Conservation (phyloP, 371 early-diverging fungal genomes). For the Mortierella sp. region DNA sequence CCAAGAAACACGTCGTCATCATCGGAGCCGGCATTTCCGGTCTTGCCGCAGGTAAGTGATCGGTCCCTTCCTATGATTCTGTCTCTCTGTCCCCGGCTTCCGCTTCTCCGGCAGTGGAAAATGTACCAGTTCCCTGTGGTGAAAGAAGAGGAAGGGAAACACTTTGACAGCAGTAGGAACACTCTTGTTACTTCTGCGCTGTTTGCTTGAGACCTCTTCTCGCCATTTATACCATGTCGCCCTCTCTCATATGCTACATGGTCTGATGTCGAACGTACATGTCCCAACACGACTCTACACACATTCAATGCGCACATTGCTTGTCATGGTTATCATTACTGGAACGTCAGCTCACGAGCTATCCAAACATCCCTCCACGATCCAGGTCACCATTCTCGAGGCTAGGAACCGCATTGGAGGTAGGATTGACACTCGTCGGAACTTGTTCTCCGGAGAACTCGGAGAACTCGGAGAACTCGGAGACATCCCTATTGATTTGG, state of each 20-base stretch:
- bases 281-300: background rate
- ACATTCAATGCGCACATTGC: background rate
- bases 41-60: conserved; percentile 48
- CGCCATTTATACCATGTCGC: background rate
- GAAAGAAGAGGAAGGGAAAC: background rate
- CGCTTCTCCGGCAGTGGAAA: conserved; percentile 8
- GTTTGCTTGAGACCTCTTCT: background rate
- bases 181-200: background rate
- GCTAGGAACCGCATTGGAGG: conserved; percentile 53
- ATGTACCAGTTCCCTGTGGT: conserved; percentile 1
- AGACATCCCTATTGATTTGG: conserved; percentile 47
- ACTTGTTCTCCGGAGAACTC: conserved; percentile 16
- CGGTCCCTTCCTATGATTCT: background rate
- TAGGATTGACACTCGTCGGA: conserved; percentile 44
- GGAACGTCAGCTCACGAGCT: conserved; percentile 44
- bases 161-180: conserved; percentile 4
- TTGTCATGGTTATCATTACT: conserved; percentile 1
- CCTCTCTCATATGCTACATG: background rate
- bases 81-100: background rate
- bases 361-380: conserved; percentile 48
- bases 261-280: no score
- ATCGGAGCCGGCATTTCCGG: conserved; percentile 56
- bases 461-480: background rate
- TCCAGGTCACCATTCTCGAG: conserved; percentile 53
- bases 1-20: conserved; percentile 43